phyloP scores from a whole-genome alignment of 169 alveolate species.

The Prorocentrum cordatum region DNA sequence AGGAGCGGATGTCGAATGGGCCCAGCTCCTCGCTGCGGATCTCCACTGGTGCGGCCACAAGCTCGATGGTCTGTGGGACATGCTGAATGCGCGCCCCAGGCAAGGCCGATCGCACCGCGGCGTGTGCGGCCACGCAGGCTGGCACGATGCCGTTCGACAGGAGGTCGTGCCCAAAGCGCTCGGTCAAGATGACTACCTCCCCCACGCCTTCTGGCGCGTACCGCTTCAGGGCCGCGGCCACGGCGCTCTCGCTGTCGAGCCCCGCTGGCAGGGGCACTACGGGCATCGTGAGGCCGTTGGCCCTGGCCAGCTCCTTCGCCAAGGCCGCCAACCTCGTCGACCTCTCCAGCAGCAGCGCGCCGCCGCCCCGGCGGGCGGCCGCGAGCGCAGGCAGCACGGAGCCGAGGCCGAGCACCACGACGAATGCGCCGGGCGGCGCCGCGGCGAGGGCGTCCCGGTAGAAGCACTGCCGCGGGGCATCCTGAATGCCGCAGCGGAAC shows the following conservation, averaged over 20 bases:
- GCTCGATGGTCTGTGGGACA: slow-evolving; percentile 31
- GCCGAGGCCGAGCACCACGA: slow-evolving; percentile 34
- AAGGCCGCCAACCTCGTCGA: not conserved
- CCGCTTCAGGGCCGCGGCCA: not conserved
- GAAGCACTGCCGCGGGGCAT: not conserved
- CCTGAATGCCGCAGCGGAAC: slow-evolving; percentile 21
- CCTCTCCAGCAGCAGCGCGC: slow-evolving; percentile 17
- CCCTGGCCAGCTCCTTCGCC: not conserved
- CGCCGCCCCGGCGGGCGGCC: not conserved
- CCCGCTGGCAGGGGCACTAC: too few relatives aligned
- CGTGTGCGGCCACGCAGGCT: not conserved
- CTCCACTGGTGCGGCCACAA: slow-evolving; percentile 11
- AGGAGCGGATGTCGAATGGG: slow-evolving; percentile 32
- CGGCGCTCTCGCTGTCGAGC: not conserved
- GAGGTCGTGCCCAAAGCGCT: slow-evolving; percentile 39
- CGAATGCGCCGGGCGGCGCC: not conserved
- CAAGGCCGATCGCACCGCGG: not conserved
- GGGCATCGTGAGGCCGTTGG: not conserved
- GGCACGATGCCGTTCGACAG: slow-evolving; percentile 62
- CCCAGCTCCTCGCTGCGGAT: slow-evolving; percentile 16
- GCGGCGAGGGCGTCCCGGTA: not conserved
- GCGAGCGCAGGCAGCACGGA: slow-evolving; percentile 16
- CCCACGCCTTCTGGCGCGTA: not conserved
- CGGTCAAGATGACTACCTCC: not conserved
- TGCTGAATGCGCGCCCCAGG: not conserved